Base-by-base conservation (phyloP, 2,329 filamentous ascomycete species). In the Pseudocercospora fijiensis region DNA sequence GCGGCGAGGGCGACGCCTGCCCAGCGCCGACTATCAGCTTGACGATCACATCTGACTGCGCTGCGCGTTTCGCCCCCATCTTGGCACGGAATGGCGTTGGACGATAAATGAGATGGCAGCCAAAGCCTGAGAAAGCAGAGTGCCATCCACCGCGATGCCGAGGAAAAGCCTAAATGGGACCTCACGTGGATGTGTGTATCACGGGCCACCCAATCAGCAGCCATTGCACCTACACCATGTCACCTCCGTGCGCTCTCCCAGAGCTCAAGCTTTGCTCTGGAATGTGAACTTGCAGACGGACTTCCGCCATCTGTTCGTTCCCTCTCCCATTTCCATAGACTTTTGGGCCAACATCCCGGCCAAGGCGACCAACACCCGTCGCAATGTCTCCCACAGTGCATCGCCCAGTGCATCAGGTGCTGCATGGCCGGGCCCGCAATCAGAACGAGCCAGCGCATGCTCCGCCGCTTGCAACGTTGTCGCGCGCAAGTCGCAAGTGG, bases 21-120 rank as follows among this genome's bases (percentile, higher is more conserved):
- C 95, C 95, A 62, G 95, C 95, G 73, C 94, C 95, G 66, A 99
- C 95, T 71, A 99, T 96, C 78, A 99, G 86, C 83, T 98, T 99
- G 77, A 99, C 93, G 65, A 98, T 88, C 79, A 91, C 87, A 75
- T 96, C 84, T 24, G 41, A 58, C 26, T 64, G 62, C 22, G 60
- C 79, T 91, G 87, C 75, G 96, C 84, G 67, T 78, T 81, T 68
- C 27, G 53, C 28, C 18, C 8, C 53, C 53, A 56, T 56, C 2
- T 18, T 33, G 4, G 30, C 53, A 30, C 16, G n/a, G n/a, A 4
- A 20, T 24, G 53, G 53, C 27, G 28, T 18, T 10, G 27, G 18
- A 56, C 8, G 53, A 56, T 10, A 56, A 56, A 37, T 2, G 30
- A 80, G 84, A 86, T 86, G 71, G 45, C 45, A 28, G 49, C 11